Evolutionary conservation across 441 rosid species (phyloP).

Genomic region (Aquilaria agallochum): DNA sequence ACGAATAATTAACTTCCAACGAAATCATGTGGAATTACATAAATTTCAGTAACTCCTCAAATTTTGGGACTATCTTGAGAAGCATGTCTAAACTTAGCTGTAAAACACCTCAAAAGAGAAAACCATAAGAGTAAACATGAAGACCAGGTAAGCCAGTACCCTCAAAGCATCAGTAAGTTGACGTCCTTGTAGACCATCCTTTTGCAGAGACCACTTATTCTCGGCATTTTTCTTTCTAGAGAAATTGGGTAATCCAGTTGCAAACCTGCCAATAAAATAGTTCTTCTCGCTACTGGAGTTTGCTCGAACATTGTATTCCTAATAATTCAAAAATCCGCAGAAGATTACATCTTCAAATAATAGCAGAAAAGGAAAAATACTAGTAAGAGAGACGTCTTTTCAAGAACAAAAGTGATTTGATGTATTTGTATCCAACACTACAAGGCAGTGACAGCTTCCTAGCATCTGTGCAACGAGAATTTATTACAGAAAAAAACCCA

Average conservation of each 20-base stretch:
- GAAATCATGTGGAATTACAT: no score
- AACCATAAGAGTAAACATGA: slow-evolving; percentile 6
- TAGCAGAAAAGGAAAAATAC: background rate
- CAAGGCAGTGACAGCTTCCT: no score
- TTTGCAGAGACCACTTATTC: slow-evolving; percentile 80
- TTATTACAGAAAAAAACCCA: no score
- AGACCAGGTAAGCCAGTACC: slow-evolving; percentile 34
- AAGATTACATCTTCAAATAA: background rate
- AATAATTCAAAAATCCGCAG: background rate
- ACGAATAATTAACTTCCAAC: no score
- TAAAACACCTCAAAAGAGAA: background rate
- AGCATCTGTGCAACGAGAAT: no score
- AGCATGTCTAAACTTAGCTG: no score
- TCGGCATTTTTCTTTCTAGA: slow-evolving; percentile 75
- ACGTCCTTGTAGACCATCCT: slow-evolving; percentile 91
- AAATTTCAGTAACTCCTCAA: background rate
- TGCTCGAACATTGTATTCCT: slow-evolving; percentile 89
- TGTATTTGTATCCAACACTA: no score
- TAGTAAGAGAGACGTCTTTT: no score
- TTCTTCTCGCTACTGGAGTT: slow-evolving; percentile 60
- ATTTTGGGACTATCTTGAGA: background rate
- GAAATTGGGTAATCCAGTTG: slow-evolving; percentile 74
- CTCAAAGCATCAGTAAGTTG: slow-evolving; percentile 70
- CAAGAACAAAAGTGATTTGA: no score
- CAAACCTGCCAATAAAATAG: slow-evolving; percentile 90